Evolutionary conservation across 129 eudicot species (phyloP), one percentile per base, ranked within the genome.

Genomic region (Chrysanthemum lavandulifolium): DNA sequence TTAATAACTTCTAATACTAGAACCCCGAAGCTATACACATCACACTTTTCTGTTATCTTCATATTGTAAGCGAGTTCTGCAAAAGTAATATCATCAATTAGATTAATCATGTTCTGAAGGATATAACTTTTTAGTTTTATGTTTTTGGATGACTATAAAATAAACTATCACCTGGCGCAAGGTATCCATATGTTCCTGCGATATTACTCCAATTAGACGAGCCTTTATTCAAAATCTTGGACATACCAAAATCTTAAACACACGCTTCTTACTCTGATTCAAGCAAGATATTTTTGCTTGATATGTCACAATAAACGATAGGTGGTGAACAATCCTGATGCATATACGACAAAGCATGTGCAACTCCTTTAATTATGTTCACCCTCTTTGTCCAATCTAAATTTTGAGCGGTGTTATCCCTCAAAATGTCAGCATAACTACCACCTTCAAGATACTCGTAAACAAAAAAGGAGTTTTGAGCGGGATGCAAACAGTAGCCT

Each of bases 171-270:
- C 82, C 85, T 57, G 76, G 82, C 43, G 82, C 79, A 76, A 81
- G 43, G 62, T 81, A 81, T 65, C 82, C 82, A 23, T 29, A 66
- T 48, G 82, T 81, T 14, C 78, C 79, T 1, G 67, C 82, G 8
- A 81, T n/a, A 16, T 47, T 68, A 16, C 60, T 81, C 76, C 60
- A 67, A 63, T 72, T 81, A 14, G 67, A 66, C 9, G 85, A 57
- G 49, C 71, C 65, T 5, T 16, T 67, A 47, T 67, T 61, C 10
- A 71, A 36, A 33, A 81, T 29, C 65, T 71, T 76, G 2, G 82
- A 64, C 1, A 67, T 76, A 43, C 85, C 85, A 59, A 81, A 76
- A 68, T 81, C 82, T 0, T 79, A 76, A n/a, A 76, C 61, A 19
- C 63, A 57, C 18, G 81, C 81, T 49, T 81, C 78, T 0, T 31